Conservation (phyloP, 2,329 filamentous ascomycete genomes). For the Zopfia rhizophila region DNA sequence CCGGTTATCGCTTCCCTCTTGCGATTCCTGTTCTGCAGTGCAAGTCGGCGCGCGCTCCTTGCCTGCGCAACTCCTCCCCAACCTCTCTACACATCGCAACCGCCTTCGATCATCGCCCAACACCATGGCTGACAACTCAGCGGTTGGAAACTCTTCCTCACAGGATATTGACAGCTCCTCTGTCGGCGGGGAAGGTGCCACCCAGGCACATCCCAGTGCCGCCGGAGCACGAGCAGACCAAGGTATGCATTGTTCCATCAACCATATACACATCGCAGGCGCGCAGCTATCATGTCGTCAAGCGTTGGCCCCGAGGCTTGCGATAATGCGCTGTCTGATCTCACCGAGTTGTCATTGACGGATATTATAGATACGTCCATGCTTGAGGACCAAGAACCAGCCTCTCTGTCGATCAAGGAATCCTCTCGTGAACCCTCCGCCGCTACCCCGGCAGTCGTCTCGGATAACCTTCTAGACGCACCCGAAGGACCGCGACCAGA, state of each 20-base stretch:
- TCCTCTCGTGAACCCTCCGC: slow-evolving; percentile 65
- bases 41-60: slow-evolving; percentile 23
- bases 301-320: too few relatives aligned
- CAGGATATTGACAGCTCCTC: slow-evolving; percentile 34
- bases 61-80: slow-evolving; percentile 25
- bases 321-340: too few relatives aligned
- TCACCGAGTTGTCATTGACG: slow-evolving; percentile 13
- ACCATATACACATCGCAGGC: too few relatives aligned
- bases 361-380: slow-evolving; percentile 69
- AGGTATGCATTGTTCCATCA: slow-evolving; percentile 40
- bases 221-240: slow-evolving; percentile 33
- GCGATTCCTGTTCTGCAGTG: not conserved
- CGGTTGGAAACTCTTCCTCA: slow-evolving; percentile 36
- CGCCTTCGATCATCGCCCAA: slow-evolving; percentile 24
- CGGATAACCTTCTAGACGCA: slow-evolving; percentile 76
- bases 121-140: slow-evolving; percentile 49
- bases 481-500: slow-evolving; percentile 69
- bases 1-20: not conserved
- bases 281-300: too few relatives aligned
- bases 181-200: slow-evolving; percentile 33
- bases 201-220: slow-evolving; percentile 32
- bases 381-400: slow-evolving; percentile 48
- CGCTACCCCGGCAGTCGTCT: slow-evolving; percentile 64
- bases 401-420: slow-evolving; percentile 52
- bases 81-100: slow-evolving; percentile 33